phyloP scores from a whole-genome alignment of 371 early-diverging fungal species.

The Batrachochytrium dendrobatidis region DNA sequence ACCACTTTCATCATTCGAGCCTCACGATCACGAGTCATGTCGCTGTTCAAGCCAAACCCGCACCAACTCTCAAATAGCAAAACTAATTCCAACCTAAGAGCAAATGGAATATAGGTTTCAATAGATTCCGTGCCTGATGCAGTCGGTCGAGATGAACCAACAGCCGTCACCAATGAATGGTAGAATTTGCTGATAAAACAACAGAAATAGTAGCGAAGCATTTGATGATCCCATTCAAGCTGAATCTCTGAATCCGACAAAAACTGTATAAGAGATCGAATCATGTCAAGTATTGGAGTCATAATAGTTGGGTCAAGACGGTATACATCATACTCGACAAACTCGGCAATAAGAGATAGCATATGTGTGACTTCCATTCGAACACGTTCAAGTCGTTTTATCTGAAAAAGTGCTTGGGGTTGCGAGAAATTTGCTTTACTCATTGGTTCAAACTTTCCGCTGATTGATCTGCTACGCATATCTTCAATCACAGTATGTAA shows the following conservation, averaged over 20 bases:
- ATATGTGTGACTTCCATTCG: constrained; percentile 70
- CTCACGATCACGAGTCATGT: constrained; percentile 60
- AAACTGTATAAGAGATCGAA: constrained; percentile 23
- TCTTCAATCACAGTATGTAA: constrained; percentile 63
- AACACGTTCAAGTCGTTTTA: constrained; percentile 55
- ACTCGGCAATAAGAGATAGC: constrained; percentile 61
- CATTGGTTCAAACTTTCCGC: too few relatives aligned
- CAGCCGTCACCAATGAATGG: constrained; percentile 41
- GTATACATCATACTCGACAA: constrained; percentile 48
- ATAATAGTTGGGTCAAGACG: constrained; percentile 58
- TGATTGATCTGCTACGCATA: constrained; percentile 17
- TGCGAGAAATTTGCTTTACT: constrained; percentile 12
- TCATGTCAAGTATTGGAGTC: constrained; percentile 45
- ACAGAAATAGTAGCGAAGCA: constrained; percentile 79
- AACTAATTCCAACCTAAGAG: constrained; percentile 67
- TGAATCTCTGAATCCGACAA: constrained; percentile 52
- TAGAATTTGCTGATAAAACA: constrained; percentile 77
- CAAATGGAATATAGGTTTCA: constrained; percentile 55
- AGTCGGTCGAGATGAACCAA: not conserved
- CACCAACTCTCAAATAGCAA: constrained; percentile 89
- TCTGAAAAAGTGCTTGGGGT: constrained; percentile 8
- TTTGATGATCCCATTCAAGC: constrained; percentile 81
- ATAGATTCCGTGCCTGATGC: constrained; percentile 1
- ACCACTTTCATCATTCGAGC: constrained; percentile 64
- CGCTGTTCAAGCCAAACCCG: constrained; percentile 67